Base-by-base conservation (phyloP, 2,329 filamentous ascomycete genomes). In the Ramichloridium luteum region DNA sequence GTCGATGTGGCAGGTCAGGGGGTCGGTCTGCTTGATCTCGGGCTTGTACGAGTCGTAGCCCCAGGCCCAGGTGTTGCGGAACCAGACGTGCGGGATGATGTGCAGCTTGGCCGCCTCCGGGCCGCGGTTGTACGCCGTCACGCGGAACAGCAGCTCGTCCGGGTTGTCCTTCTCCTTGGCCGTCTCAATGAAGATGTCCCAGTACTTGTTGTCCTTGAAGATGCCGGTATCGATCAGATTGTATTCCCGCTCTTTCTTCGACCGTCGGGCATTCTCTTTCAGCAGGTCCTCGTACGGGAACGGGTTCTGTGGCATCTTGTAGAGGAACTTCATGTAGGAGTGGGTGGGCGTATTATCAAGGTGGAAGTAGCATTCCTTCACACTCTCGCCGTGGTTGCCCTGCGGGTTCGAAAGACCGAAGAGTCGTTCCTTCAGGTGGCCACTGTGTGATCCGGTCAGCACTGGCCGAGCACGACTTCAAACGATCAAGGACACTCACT, bases 291-390 rank as follows among this genome's bases (percentile, higher is more conserved):
- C 70, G 64, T 96, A 96, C 2, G 88, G 90, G 50, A 96, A 96
- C 41, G 78, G 75, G 48, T 71, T 72, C 60, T 96, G 88, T 1
- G 90, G 90, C 49, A 94, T 92, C 60, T 96, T 96, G 72, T 96
- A 96, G 45, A 96, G 77, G 53, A 77, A 92, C 59, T 96, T 96
- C 88, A 96, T 96, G 65, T 96, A 96, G 16, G 88, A 93, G 60
- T 94, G 86, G 34, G 73, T 74, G 36, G 88, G 88, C 16, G 83
- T 93, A 56, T 96, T 96, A 60, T 96, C 88, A 36, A 94, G 62
- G 58, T 96, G 88, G 52, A 94, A 96, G 60, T 96, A 85, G 34
- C 81, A 83, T 62, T 96, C 88, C 59, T 94, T 96, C 65, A 96
- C 70, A 55, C 84, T 92, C 62, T 96, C 90, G 43, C 90, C 90